Base-by-base conservation (phyloP, 2,329 filamentous ascomycete genomes). In the Cadophora gregata region DNA sequence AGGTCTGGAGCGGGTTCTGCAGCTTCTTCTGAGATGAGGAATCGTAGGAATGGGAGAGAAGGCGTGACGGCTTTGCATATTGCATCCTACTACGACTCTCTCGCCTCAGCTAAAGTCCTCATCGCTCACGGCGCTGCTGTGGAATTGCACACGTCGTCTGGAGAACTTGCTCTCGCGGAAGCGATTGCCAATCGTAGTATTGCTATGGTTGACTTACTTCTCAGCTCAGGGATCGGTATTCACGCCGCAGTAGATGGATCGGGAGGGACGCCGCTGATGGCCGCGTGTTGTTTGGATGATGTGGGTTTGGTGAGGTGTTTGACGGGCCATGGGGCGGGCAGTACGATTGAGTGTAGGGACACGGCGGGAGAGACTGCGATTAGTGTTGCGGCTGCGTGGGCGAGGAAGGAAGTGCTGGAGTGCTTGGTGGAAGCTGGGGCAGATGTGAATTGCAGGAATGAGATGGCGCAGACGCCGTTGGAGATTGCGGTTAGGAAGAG, bases 241-340 rank as follows among this genome's bases (percentile, higher is more conserved):
- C n/a, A 38, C 8, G 5, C 19, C 12, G 55, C 55, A 21, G 33
- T 58, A 1, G 55, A 58, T 19, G 12, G 10, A 1, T 14, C n/a
- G 12, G 55, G 55, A 2, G 55, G 55, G 5, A 58, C 55, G 33
- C 55, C 55, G 31, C 33, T 58, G 24, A 58, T 58, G 55, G 55
- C 55, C 9, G 55, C 55, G 9, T 36, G 24, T 4, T 58, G n/a
- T 38, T 7, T 58, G 55, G 33, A 42, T 58, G n/a, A 58, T 58
- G 33, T 58, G 9, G 21, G 21, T 0, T 12, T 58, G 21, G 55
- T 58, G 55, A 38, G 33, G 21, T 58, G 55, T 38, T 58, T 58
- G 55, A 58, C 42, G 55, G 8, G 31, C 2, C 21, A 16, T 27
- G 55, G 55, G 5, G 55, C 55, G 21, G 9, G n/a, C 9, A 10